Evolutionary conservation across 148 eudicot species (phyloP), one percentile per base, ranked within the genome.

Genomic region (Agrostemma githago): DNA sequence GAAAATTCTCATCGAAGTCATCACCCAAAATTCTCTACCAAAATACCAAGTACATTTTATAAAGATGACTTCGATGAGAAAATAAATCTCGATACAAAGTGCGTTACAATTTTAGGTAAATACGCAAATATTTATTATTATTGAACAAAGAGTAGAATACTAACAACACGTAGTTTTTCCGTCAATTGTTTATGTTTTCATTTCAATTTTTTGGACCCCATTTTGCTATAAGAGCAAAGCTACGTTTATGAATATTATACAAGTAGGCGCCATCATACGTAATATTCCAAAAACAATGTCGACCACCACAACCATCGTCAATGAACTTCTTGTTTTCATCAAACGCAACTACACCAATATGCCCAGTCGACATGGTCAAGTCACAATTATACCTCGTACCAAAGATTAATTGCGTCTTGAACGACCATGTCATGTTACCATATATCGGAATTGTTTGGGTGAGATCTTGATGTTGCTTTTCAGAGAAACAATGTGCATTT

Each of bases 231-330:
- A 11, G 16, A 7, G 39, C 43, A 39, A 64, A 64, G 15, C 14
- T 11, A 64, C 41, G 44, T 4, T 7, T 37, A 4, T 64, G 15
- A 38, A 64, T 16, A 15, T 64, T 37, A 6, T 64, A 38, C 3
- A 64, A 64, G 14, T 10, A 64, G n/a, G n/a, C 19, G 5, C 68
- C 68, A 11, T 38, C 44, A 39, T 64, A 1, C 1, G 68, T 64
- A 64, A 64, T 16, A 38, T 64, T 12, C 68, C 68, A 64, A 64
- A 14, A 64, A 64, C 68, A 64, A 14, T 64, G 44, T 11, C 68
- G 68, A 38, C 68, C 68, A 39, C 68, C 68, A 64, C 68, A 64
- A 3, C 17, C 68, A 8, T 15, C 2, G 42, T 64, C 68, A n/a
- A 64, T 38, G 17, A 64, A 64, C 5, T 39, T 44, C 2, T 5